Evolutionary conservation across 1,284 basidiomycete genomes (phyloP), one percentile per base, ranked within the genome.

Genomic region (Fomitopsis pinicola): DNA sequence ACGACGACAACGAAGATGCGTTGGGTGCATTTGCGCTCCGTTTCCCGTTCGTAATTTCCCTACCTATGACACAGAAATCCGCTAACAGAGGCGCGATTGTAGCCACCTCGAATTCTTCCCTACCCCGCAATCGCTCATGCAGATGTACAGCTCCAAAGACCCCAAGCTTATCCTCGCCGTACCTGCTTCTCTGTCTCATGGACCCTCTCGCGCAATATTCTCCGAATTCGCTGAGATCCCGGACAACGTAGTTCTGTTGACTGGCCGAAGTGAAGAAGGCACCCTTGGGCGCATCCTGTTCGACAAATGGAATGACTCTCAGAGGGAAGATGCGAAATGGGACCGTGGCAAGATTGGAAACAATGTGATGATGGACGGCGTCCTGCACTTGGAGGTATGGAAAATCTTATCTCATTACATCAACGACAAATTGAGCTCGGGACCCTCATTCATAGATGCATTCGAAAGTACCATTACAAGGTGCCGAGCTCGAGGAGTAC

Each of bases 121-220:
- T 1, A 92, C 86, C 63, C 87, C 94, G 5, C 87, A 89, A 66
- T 86, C 92, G 6, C 80, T 99, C 55, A 78, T 93, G 50, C 85
- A 92, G 63, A 88, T 87, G 3, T 91, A 96, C 68, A 92, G 95
- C 0, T 87, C 89, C 0, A 89, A 88, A 66, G 87, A 92, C 61
- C 94, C 97, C 0, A 98, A 98, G 72, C 83, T 98, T 42, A 94
- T 99, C 58, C 82, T 99, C 5, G 94, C 97, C 0, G 91, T 97
- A 22, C 97, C 97, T 0, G 88, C 92, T 0, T 93, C 93, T 0
- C 81, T 99, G 63, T 97, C 95, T 0, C 92, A 98, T 71, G 97
- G 97, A 1, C 91, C 93, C 8, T 97, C 96, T 0, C 84, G 97
- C 26, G 80, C 84, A 38, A 74, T 99, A 2, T 97, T 99, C 71